These are phyloP conservation scores for Forsythia suspensa DNA, from an alignment of 257 asterid genomes.

Conservation along the genomic window DNA sequence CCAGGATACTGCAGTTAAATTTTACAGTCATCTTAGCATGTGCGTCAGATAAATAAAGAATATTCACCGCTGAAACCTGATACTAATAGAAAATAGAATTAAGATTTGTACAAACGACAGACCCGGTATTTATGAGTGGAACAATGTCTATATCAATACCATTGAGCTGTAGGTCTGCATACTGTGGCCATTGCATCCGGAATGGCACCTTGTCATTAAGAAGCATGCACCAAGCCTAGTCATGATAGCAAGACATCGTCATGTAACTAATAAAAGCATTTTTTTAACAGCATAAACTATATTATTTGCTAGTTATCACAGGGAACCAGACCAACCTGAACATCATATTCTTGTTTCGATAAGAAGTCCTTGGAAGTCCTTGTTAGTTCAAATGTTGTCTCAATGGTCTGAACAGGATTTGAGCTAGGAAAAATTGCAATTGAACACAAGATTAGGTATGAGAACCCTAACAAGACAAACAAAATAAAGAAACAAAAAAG, in stretches of 20 bases:
- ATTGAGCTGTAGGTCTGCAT: slow-evolving; percentile 88
- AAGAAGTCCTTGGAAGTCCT: slow-evolving; percentile 78
- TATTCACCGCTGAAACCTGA: not conserved
- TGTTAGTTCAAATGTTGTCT: slow-evolving; percentile 79
- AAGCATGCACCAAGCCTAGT: slow-evolving; percentile 96
- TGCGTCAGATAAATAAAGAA: slow-evolving; percentile 20
- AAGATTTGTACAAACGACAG: not conserved
- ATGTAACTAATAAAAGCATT: slow-evolving; percentile 10
- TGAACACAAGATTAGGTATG: no score
- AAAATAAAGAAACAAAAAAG: no score
- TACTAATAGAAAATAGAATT: not conserved
- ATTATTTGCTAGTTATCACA: slow-evolving; percentile 16
- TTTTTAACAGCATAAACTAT: slow-evolving; percentile 15
- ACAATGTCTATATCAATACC: slow-evolving; percentile 49
- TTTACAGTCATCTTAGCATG: not conserved
- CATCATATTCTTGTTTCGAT: slow-evolving; percentile 77
- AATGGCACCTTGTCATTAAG: slow-evolving; percentile 87
- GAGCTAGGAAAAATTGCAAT: slow-evolving; percentile 41
- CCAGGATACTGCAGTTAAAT: slow-evolving; percentile 3
- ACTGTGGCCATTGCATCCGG: slow-evolving; percentile 97
- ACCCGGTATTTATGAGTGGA: not conserved
- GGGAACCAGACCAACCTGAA: slow-evolving; percentile 65
- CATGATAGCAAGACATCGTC: slow-evolving; percentile 24
- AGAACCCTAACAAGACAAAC: no score
- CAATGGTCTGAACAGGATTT: slow-evolving; percentile 78